Base-by-base conservation (phyloP, 2,329 filamentous ascomycete genomes). In the Lecanicillium sp. region DNA sequence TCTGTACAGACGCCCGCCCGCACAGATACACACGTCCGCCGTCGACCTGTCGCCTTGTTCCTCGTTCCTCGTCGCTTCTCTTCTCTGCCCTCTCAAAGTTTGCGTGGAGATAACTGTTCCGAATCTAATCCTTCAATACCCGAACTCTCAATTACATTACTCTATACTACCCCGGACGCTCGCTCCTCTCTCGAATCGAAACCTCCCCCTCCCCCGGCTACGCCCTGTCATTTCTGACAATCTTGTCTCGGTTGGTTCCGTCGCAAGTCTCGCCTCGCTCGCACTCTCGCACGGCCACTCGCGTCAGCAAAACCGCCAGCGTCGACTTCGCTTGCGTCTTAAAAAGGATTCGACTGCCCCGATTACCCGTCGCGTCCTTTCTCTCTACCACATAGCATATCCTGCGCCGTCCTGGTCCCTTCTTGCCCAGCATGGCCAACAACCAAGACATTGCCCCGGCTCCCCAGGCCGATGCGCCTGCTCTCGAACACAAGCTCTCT, bases 361-460 rank as follows among this genome's bases (percentile, higher is more conserved):
- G 21, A 35, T 46, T 45, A 38, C 10, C 40, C 29, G 5, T 15
- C 24, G 14, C 27, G 17, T 20, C 8, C 11, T n/a, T 30, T 24
- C n/a, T n/a, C n/a, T n/a, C n/a, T n/a, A n/a, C n/a, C n/a, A n/a
- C n/a, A n/a, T n/a, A n/a, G n/a, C n/a, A n/a, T n/a, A 12, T 29
- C 26, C 7, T 29, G 7, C 12, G 26, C 12, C 26, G 11, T 36
- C 20, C 5, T 4, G 17, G 9, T 20, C 44, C 44, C 35, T 39
- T 26, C 35, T 27, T 38, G 30, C 33, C 10, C 20, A 41, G 8
- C 19, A 47, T 47, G 44, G n/a, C 27, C 27, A 27, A 32, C 9
- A 27, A 36, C 23, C 44, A 47, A 47, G 44, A 47, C 44, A 47
- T 47, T 41, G 44, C 12, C 15, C 20, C 29, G 6, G 37, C 36